Percentiles rank a stretch among this genome's conserved stretches.
Conservation (phyloP, 1,284 basidiomycete genomes). For the Moesziomyces globuligerus region DNA sequence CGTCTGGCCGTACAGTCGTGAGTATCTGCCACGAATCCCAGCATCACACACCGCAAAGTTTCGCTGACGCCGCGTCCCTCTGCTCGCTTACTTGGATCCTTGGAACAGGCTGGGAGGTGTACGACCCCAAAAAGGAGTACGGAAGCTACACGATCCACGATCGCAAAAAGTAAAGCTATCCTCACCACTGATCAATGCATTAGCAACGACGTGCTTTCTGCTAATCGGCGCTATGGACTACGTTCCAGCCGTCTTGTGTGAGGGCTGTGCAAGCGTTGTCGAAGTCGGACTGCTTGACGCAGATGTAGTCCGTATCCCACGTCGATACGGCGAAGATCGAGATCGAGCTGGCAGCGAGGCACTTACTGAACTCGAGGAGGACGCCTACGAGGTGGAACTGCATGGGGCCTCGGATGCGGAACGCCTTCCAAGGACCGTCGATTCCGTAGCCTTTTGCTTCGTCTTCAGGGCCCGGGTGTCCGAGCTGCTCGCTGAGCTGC, state of each 20-base stretch:
- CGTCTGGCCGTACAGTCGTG: constrained; percentile 83
- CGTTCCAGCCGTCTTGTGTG: constrained; percentile 33
- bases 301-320: constrained; percentile 48
- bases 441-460: constrained; percentile 14
- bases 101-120: constrained; percentile 56
- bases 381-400: constrained; percentile 43
- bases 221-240: constrained; percentile 11
- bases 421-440: constrained; percentile 35
- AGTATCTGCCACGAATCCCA: not conserved
- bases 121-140: constrained; percentile 59
- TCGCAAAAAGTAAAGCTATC: constrained; percentile 23
- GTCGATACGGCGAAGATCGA: constrained; percentile 47
- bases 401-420: constrained; percentile 42
- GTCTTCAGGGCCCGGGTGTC: not conserved
- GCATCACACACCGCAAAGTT: not conserved
- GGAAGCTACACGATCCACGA: constrained; percentile 58
- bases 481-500: constrained; percentile 8
- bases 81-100: not conserved
- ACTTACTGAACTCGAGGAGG: constrained; percentile 36
- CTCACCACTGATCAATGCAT: not conserved
- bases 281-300: constrained; percentile 25
- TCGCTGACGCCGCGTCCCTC: not conserved
- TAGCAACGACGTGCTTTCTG: constrained; percentile 1
- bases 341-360: constrained; percentile 22
- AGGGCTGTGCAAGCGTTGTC: constrained; percentile 20